Evolutionary conservation across 2,329 filamentous ascomycete species (phyloP), one percentile per base, ranked within the genome.

Genomic region (Ciborinia camelliae): DNA sequence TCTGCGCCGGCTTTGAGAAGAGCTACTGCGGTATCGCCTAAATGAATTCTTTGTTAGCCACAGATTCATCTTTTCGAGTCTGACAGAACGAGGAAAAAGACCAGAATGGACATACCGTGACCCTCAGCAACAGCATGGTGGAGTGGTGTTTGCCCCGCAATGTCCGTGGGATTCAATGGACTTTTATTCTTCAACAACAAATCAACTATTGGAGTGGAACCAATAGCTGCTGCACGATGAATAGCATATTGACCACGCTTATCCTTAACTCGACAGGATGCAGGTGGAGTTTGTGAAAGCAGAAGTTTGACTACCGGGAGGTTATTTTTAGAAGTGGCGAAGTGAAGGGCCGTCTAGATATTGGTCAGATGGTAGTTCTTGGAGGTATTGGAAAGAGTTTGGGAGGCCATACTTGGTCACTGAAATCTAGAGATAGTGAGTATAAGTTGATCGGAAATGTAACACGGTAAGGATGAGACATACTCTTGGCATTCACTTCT

Each of bases 201-300:
- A 71, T 87, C 90, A 55, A 96, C 82, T 79, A 99, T 92, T 6
- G 94, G 92, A n/a, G 90, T 85, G 4, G 90, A 94, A 8, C 96
- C 96, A 4, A 92, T 86, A 3, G 95, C 94, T 0, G 95, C 94
- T 3, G 95, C 95, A 23, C 95, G 87, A 77, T 99, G 96, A 32
- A 99, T 83, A 8, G 96, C 85, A 65, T 97, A 86, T 75, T 97
- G 94, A n/a, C 91, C 91, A 37, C 92, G 85, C 73, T 86, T 90
- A 75, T 99, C 95, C 68, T 91, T 91, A 2, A 93, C 83, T 32
- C 94, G 82, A 1, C 92, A 86, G 5, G 89, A 92, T 15, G 92
- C 94, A 0, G 84, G 79, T 0, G 83, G 81, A 65, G 90, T 89
- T 71, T 87, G 82, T 23, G 84, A 82, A 47, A 99, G 79, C n/a